These are phyloP conservation scores for Tirmania nivea DNA, from an alignment of 495 filamentous ascomycete genomes.

Conservation along the genomic window DNA sequence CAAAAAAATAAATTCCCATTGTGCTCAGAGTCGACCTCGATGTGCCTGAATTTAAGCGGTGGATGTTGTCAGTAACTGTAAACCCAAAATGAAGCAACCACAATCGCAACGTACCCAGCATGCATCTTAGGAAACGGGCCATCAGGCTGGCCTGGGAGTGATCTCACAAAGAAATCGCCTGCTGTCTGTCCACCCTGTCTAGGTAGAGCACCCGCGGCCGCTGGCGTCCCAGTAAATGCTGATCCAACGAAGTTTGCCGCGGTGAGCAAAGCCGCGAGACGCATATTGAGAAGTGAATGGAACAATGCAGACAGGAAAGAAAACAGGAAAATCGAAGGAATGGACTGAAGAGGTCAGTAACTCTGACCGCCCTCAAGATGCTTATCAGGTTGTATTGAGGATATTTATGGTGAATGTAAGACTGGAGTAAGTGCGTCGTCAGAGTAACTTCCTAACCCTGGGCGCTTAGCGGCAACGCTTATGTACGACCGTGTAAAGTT, in stretches of 20 bases:
- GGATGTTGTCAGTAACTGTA: not conserved
- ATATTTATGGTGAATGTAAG: too few relatives aligned
- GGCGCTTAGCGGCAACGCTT: too few relatives aligned
- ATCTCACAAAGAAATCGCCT: constrained; percentile 73
- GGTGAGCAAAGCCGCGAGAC: not conserved
- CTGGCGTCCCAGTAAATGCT: not conserved
- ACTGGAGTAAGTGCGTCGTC: too few relatives aligned
- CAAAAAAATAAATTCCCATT: constrained; percentile 97
- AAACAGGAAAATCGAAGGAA: not conserved
- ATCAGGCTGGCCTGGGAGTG: constrained; percentile 64
- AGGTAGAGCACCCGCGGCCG: too few relatives aligned
- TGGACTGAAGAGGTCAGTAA: not conserved
- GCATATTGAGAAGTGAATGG: not conserved
- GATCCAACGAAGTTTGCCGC: not conserved
- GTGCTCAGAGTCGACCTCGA: constrained; percentile 61
- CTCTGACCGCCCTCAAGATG: too few relatives aligned
- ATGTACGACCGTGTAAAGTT: too few relatives aligned
- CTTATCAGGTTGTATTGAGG: too few relatives aligned
- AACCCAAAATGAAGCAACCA: not conserved
- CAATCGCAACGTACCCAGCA: constrained; percentile 50
- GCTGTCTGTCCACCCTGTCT: constrained; percentile 25
- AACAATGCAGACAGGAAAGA: not conserved
- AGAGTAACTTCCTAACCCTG: too few relatives aligned
- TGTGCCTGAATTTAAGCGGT: constrained; percentile 38
- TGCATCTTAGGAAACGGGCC: constrained; percentile 85